Percentiles rank a stretch among this genome's conserved stretches.
Conservation (phyloP, 129 eudicot species). For the Helianthus tuberosus region DNA sequence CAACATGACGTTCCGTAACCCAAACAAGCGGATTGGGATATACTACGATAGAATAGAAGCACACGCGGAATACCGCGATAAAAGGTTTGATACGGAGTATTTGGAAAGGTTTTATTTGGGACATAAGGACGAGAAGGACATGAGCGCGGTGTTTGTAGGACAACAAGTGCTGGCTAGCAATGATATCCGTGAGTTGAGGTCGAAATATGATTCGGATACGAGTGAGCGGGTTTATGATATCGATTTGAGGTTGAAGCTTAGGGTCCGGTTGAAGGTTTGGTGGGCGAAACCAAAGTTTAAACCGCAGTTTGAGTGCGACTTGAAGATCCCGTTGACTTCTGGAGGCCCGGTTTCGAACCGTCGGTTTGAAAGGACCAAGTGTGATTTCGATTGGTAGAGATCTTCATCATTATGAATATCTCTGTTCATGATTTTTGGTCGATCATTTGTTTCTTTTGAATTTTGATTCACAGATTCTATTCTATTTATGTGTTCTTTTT, state of each 20-base stretch:
- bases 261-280: conserved; percentile 48
- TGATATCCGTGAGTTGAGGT: too few relatives aligned
- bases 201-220: too few relatives aligned
- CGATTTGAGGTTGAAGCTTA: conserved; percentile 55
- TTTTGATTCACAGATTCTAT: too few relatives aligned
- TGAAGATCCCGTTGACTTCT: conserved; percentile 24
- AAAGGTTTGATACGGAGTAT: conserved; percentile 16
- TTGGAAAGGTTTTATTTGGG: conserved; percentile 35
- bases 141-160: conserved; percentile 18
- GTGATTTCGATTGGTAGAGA: conserved; percentile 38
- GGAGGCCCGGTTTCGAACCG: not conserved
- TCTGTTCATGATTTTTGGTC: too few relatives aligned
- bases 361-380: conserved; percentile 21
- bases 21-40: conserved; percentile 62
- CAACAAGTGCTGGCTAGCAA: conserved; percentile 9
- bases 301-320: conserved; percentile 42
- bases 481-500: too few relatives aligned
- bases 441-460: too few relatives aligned
- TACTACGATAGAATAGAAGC: conserved; percentile 71
- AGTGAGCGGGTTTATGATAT: conserved; percentile 27
- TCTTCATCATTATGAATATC: conserved; percentile 10
- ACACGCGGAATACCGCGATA: conserved; percentile 31
- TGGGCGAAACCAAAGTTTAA: conserved; percentile 60
- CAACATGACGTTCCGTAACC: conserved; percentile 68
- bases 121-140: conserved; percentile 26